Base-by-base conservation (phyloP, 169 alveolate genomes). In the Condylostoma magnum region DNA sequence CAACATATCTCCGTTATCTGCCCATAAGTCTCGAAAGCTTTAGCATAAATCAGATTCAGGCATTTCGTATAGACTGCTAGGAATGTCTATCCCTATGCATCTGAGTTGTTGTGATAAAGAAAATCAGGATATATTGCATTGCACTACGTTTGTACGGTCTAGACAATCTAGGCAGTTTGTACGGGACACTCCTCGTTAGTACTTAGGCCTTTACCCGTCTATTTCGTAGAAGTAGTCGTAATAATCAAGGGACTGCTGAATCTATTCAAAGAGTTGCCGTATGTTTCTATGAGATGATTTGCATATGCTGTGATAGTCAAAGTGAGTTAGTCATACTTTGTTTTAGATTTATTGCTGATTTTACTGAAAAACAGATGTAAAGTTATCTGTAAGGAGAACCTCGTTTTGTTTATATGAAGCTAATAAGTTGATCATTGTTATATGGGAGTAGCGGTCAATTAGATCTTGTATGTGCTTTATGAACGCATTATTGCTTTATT, bases 141-240 rank as follows among this genome's bases (percentile, higher is more conserved):
- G 98, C 28, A 96, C 79, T n/a, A 94, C 98, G 80, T 98, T 97
- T 6, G 99, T 97, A 69, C 99, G 86, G 80, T 98, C 99, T 20
- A 97, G 86, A 79, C 99, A 97, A 69, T 97, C 99, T 54, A 98
- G 79, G 78, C 99, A 98, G 81, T 98, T 96, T 18, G 98, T 95
- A 48, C 95, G 60, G 20, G 83, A 56, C 58, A 82, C 83, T 10
- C 75, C 76, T 22, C 57, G 65, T 84, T 4, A 90, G 68, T 55
- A 75, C 55, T 8, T 66, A 63, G 58, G 63, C 67, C 30, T 69
- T 66, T 57, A n/a, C n/a, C n/a, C n/a, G n/a, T n/a, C n/a, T n/a
- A n/a, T n/a, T n/a, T n/a, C n/a, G n/a, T n/a, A n/a, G n/a, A n/a
- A n/a, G n/a, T n/a, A n/a, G n/a, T n/a, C n/a, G n/a, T n/a, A n/a